Conservation (phyloP, 129 eudicot genomes). For the Daucus carota region DH1_v3.0 NC_030383.2:5142501-5143000, state of each 20-base stretch:
- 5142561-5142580: constrained; percentile 42
- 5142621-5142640: not conserved
- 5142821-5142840: not conserved
- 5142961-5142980: constrained; percentile 79
- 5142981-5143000: constrained; percentile 91
- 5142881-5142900: not conserved
- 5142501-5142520: constrained; percentile 50
- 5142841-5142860: constrained; percentile 7
- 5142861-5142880: constrained; percentile 2
- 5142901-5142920: not conserved
- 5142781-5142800: constrained; percentile 5
- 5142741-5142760: constrained; percentile 14
- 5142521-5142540: constrained; percentile 16
- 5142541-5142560: constrained; percentile 13
- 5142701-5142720: constrained; percentile 21
- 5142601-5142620: not conserved
- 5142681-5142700: constrained; percentile 12
- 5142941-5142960: constrained; percentile 48
- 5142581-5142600: constrained; percentile 46
- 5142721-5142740: constrained; percentile 8
- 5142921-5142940: not conserved
- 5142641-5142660: not conserved
- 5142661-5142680: not conserved
- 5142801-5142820: not conserved
- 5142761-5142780: constrained; percentile 19